These are phyloP conservation scores for Cymbidium sinense DNA, from an alignment of 106 monocot species.

Conservation along the genomic window DNA sequence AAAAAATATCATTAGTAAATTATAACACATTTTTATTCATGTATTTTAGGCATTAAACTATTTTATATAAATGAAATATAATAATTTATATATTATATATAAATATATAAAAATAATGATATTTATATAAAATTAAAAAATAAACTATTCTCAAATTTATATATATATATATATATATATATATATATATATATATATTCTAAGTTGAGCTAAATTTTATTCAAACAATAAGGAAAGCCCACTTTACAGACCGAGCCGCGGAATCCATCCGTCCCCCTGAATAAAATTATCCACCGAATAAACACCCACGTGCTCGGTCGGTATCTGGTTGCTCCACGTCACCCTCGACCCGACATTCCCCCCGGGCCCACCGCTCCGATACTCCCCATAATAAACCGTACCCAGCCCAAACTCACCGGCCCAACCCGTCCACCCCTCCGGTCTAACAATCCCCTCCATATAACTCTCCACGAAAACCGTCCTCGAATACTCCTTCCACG, in stretches of 20 bases:
- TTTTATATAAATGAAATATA: too few relatives aligned
- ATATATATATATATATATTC: not conserved
- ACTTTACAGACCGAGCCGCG: not conserved
- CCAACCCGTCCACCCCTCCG: slow-evolving; percentile 20
- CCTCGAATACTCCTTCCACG: slow-evolving; percentile 26
- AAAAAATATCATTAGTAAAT: too few relatives aligned
- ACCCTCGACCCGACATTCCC: slow-evolving; percentile 5
- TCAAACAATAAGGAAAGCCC: not conserved
- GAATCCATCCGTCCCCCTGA: slow-evolving; percentile 11
- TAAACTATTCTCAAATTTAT: too few relatives aligned
- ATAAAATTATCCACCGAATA: slow-evolving; percentile 22
- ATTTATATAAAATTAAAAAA: too few relatives aligned
- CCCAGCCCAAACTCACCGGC: slow-evolving; percentile 10
- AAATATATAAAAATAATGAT: too few relatives aligned
- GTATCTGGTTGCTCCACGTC: slow-evolving; percentile 18
- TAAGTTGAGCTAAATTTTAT: too few relatives aligned
- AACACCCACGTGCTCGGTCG: slow-evolving; percentile 8
- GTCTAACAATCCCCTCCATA: slow-evolving; percentile 7
- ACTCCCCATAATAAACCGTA: slow-evolving; percentile 24
- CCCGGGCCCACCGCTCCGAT: slow-evolving; percentile 9
- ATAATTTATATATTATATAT: too few relatives aligned
- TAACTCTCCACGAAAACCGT: slow-evolving; percentile 15
- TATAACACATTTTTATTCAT: too few relatives aligned
- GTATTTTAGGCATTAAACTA: too few relatives aligned
- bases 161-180: not conserved